Evolutionary conservation across 73 alveolate genomes (phyloP), one percentile per base, ranked within the genome.

Genomic region (Uronychia setigera): DNA sequence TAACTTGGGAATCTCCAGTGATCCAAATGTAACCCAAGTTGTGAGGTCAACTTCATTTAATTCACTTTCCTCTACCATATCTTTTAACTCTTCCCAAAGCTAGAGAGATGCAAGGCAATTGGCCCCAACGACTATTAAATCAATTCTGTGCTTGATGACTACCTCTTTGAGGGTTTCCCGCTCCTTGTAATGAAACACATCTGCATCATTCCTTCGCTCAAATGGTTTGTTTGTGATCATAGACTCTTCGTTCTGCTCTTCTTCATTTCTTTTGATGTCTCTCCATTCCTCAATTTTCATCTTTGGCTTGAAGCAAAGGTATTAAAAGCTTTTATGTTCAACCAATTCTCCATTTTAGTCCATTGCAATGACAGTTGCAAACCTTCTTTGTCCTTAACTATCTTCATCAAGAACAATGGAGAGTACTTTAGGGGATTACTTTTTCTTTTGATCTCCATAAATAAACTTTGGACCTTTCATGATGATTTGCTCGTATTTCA

Each of bases 111-210:
- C 90, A 26, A 95, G 87, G 74, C 90, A 86, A 85, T 90, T 92
- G 19, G 96, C 95, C 46, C 97, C 97, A 0, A 95, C 94, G 34
- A 95, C 91, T 0, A 90, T 81, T 58, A 95, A 80, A 82, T 92
- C 93, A 0, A 95, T 95, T 14, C 80, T 79, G 76, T 95, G 86
- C 76, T 92, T 80, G 32, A 74, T 57, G 31, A 94, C 83, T 32
- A 94, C 76, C n/a, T 82, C 90, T 85, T 83, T 93, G 57, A 85
- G 79, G 29, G 33, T 29, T 57, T 92, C 90, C 35, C 80, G 82
- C 29, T 87, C 95, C 33, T 35, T 83, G 27, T 87, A 78, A 31
- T 86, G 87, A 19, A 46, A 46, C 5, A 11, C 67, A 11, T 46
- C 67, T 11, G 19, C 19, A 46, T 46, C 67, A 19, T 46, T 46